Conservation (phyloP, 75 land plant genomes). For the Pseudotsuga menziesii region DNA sequence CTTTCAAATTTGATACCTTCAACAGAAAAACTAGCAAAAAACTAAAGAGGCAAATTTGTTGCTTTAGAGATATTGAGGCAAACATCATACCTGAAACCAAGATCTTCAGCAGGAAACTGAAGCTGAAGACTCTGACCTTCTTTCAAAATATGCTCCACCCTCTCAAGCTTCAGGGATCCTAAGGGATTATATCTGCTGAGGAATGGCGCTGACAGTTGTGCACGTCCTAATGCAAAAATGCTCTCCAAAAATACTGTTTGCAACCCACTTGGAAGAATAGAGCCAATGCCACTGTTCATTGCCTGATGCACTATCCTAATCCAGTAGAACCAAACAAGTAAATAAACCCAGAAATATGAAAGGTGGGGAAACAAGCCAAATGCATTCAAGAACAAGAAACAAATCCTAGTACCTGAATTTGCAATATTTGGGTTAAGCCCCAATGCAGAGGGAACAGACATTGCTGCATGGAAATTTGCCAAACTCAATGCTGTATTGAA, state of each 20-base stretch:
- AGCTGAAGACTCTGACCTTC: constrained; percentile 94
- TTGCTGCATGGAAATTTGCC: constrained; percentile 89
- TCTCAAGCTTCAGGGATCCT: constrained; percentile 60
- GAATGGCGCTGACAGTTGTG: constrained; percentile 66
- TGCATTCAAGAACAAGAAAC: neutral
- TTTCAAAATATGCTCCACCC: constrained; percentile 57
- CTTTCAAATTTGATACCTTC: neutral
- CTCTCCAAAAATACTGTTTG: constrained; percentile 73
- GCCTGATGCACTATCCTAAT: constrained; percentile 63
- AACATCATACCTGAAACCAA: constrained; percentile 77
- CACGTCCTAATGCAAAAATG: constrained; percentile 75
- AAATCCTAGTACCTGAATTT: constrained; percentile 55
- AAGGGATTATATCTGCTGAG: constrained; percentile 73
- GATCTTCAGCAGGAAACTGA: constrained; percentile 98
- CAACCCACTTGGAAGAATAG: constrained; percentile 58
- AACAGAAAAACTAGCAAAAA: neutral
- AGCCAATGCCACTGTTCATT: constrained; percentile 60
- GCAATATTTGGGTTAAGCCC: constrained; percentile 92
- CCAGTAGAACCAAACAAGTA: constrained; percentile 5
- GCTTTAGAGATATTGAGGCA: neutral
- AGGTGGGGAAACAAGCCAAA: constrained; percentile 9
- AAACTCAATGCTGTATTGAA: constrained; percentile 87
- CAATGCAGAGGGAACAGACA: constrained; percentile 88
- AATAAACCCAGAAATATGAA: constrained; percentile 8
- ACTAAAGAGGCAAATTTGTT: neutral